Conservation (phyloP, 306 rosid genomes). For the Mimosa bimucronata region DNA sequence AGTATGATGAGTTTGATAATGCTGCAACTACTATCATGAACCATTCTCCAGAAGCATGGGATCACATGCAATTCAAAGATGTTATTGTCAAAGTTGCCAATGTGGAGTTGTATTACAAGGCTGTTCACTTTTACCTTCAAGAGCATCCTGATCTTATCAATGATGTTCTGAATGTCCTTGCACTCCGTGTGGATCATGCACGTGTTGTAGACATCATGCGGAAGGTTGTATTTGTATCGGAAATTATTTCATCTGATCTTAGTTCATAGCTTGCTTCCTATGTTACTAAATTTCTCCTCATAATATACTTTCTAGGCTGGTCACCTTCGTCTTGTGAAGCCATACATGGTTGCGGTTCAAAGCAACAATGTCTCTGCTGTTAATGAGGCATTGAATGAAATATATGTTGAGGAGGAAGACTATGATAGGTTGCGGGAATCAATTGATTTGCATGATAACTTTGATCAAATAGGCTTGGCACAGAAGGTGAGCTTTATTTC, state of each 20-base stretch:
- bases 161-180: conserved; percentile 95
- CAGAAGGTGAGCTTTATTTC: conserved; percentile 70
- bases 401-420: conserved; percentile 99
- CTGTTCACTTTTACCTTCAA: conserved; percentile 98
- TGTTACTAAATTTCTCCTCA: conserved; percentile 28
- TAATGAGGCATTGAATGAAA: conserved; percentile 96
- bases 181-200: conserved; percentile 97
- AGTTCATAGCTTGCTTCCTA: not conserved
- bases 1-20: conserved; percentile 97
- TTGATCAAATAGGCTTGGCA: conserved; percentile 98
- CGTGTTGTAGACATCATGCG: conserved; percentile 99
- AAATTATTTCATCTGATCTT: conserved; percentile 19
- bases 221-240: conserved; percentile 57
- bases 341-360: conserved; percentile 99
- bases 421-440: conserved; percentile 97
- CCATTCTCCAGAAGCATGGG: conserved; percentile 99
- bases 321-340: conserved; percentile 95
- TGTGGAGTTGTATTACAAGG: conserved; percentile 94
- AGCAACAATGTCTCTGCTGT: conserved; percentile 98
- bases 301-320: conserved; percentile 67
- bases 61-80: conserved; percentile 98
- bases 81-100: conserved; percentile 93
- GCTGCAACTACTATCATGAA: conserved; percentile 99
- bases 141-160: conserved; percentile 99
- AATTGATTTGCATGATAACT: conserved; percentile 95